Evolutionary conservation across 208 protist genomes (phyloP), one percentile per base, ranked within the genome.

Genomic region (Wallacemonas collosoma): DNA sequence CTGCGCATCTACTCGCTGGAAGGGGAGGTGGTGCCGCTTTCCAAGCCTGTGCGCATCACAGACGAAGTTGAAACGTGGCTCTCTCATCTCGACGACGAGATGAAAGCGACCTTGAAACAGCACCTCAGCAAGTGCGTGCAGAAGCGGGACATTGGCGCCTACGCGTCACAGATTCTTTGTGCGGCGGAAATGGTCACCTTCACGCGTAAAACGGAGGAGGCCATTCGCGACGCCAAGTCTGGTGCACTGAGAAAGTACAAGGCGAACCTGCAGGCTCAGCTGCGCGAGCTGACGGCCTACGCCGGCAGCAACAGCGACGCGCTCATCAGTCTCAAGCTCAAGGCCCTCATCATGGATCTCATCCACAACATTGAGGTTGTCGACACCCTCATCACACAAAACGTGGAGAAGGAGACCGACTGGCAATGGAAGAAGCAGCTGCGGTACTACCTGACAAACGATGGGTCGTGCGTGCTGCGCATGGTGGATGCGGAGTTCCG

Each of bases 401-500:
- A 85, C 65, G 86, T 97, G 15, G 87, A 89, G 50, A 94, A 85
- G 65, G 87, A 89, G 63, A 83, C 79, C 11, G 82, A 97, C 68
- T 99, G 98, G 98, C 55, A 94, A 26, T 99, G 98, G 98, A 90
- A 93, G 61, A 99, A 99, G 82, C 98, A 99, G 81, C 85, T 99
- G 40, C 90, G 98, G 8, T 99, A 95, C 79, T 99, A 99, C 77
- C 60, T 98, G 11, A 65, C 60, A n/a, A 80, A 88, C 61, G 67
- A 93, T 55, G 65, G 57, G 17, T 68, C 61, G 8, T 98, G 96
- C 75, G 76, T 95, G 26, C 80, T 98, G 35, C 85, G 85, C 64
- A 99, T 98, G 97, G 93, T 97, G 63, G 94, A 98, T 70, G 94
- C 98, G 5, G 75, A 94, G 74, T 99, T 99, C 78, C 75, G 86